Evolutionary conservation across 768 basidiomycete species (phyloP).

Genomic region (Panellus pusillus): DNA sequence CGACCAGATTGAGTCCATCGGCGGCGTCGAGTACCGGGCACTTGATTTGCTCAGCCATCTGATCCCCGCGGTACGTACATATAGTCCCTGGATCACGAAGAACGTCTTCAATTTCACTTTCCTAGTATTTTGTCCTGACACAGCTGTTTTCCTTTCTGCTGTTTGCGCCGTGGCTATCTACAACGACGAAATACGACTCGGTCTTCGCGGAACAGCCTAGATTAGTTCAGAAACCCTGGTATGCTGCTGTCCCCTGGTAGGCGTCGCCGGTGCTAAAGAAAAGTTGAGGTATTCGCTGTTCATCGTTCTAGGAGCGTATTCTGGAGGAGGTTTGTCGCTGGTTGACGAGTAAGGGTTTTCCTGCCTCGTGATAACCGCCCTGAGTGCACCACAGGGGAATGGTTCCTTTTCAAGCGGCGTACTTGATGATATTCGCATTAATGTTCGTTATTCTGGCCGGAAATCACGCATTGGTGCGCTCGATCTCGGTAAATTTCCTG

Average conservation of each 20-base stretch:
- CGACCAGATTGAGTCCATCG: slow-evolving; percentile 70
- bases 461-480: slow-evolving; percentile 70
- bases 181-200: slow-evolving; percentile 44
- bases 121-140: slow-evolving; percentile 62
- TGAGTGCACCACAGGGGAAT: slow-evolving; percentile 44
- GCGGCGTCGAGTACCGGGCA: slow-evolving; percentile 75
- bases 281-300: slow-evolving; percentile 41
- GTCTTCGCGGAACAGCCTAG: slow-evolving; percentile 51
- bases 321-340: slow-evolving; percentile 69
- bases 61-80: slow-evolving; percentile 42
- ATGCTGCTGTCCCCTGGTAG: slow-evolving; percentile 5
- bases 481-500: background rate
- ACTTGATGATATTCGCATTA: slow-evolving; percentile 61
- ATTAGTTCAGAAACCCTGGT: slow-evolving; percentile 60
- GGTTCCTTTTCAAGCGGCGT: slow-evolving; percentile 69
- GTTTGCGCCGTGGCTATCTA: slow-evolving; percentile 61
- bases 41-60: slow-evolving; percentile 52
- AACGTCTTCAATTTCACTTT: slow-evolving; percentile 29
- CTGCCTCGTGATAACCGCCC: background rate
- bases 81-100: slow-evolving; percentile 2
- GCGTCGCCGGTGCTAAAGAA: slow-evolving; percentile 22
- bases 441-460: slow-evolving; percentile 70
- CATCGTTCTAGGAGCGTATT: slow-evolving; percentile 51
- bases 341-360: slow-evolving; percentile 49
- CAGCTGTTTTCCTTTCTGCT: slow-evolving; percentile 59